A percentile compares a stretch with the other conserved stretches of the same genome.
Evolutionary conservation across 805 yeast genomes (phyloP).

Genomic region (Ogataea corticis): DNA sequence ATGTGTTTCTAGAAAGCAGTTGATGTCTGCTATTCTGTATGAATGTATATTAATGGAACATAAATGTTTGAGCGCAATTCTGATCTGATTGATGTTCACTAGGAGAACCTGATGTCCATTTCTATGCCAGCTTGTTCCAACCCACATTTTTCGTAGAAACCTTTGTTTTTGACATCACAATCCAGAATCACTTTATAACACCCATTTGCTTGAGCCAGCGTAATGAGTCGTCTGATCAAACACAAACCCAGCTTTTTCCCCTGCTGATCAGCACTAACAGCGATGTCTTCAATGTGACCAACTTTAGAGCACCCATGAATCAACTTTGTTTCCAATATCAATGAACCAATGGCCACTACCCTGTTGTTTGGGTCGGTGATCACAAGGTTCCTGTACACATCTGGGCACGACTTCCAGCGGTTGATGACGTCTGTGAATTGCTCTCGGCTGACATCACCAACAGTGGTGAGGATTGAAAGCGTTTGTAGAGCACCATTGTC

Average conservation of each 20-base stretch:
- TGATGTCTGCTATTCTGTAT: neutral
- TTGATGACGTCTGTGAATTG: conserved; percentile 53
- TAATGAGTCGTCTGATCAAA: conserved; percentile 61
- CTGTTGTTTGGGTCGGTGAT: conserved; percentile 51
- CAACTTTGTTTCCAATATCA: conserved; percentile 75
- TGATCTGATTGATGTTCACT: neutral
- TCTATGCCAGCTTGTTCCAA: conserved; percentile 64
- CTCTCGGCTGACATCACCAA: conserved; percentile 63
- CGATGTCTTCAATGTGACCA: conserved; percentile 95
- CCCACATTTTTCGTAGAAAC: conserved; percentile 89
- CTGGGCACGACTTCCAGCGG: conserved; percentile 55
- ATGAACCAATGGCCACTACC: conserved; percentile 82
- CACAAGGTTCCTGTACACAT: conserved; percentile 68
- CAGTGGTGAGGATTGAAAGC: conserved; percentile 71
- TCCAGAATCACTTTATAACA: conserved; percentile 90
- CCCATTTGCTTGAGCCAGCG: conserved; percentile 57
- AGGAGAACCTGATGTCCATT: conserved; percentile 56
- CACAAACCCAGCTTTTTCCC: conserved; percentile 79
- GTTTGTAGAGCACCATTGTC: conserved; percentile 62
- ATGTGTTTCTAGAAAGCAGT: conserved; percentile 6
- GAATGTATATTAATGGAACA: neutral
- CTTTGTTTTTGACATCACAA: conserved; percentile 79
- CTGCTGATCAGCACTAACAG: conserved; percentile 72
- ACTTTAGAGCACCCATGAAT: conserved; percentile 84
- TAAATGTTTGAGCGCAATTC: neutral